Percentiles rank a stretch among this genome's conserved stretches.
These are phyloP conservation scores for Gaultheria prostrata DNA, from an alignment of 148 eudicot species.

Conservation along the genomic window DNA sequence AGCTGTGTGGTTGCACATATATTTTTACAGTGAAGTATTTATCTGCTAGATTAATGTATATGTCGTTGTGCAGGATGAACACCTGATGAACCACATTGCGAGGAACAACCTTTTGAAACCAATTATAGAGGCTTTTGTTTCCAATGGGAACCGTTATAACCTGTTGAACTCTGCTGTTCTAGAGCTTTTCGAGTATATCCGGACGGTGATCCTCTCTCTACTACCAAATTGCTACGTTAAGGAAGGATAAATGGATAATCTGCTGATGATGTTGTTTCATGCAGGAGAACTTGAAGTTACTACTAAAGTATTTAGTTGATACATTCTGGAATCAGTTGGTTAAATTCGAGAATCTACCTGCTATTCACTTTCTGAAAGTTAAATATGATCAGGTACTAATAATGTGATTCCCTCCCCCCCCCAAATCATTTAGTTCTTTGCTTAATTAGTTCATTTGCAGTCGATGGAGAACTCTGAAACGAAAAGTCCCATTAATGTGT, in stretches of 20 bases:
- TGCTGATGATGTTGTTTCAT: constrained; percentile 16
- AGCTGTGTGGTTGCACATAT: not conserved
- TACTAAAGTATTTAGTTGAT: constrained; percentile 74
- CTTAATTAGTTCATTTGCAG: constrained; percentile 46
- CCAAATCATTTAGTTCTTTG: not conserved
- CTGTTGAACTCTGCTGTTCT: constrained; percentile 84
- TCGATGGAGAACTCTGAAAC: constrained; percentile 58
- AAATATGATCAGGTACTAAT: constrained; percentile 85
- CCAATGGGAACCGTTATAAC: constrained; percentile 84
- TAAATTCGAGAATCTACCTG: constrained; percentile 54
- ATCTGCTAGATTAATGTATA: constrained; percentile 11
- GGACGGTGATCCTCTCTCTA: constrained; percentile 49
- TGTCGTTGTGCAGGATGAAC: constrained; percentile 75
- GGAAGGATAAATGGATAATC: not conserved
- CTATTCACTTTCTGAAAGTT: constrained; percentile 63
- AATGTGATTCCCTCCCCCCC: not conserved
- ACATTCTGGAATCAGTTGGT: constrained; percentile 81
- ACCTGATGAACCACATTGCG: constrained; percentile 67
- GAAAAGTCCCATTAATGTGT: constrained; percentile 31
- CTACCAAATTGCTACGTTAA: constrained; percentile 11
- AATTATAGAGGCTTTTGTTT: constrained; percentile 81
- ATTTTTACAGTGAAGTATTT: not conserved
- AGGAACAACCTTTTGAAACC: constrained; percentile 83
- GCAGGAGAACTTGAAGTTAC: constrained; percentile 79
- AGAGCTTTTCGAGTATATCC: constrained; percentile 81